Evolutionary conservation across 2,329 filamentous ascomycete species (phyloP), one percentile per base, ranked within the genome.

Genomic region (Phialocephala subalpina): DNA sequence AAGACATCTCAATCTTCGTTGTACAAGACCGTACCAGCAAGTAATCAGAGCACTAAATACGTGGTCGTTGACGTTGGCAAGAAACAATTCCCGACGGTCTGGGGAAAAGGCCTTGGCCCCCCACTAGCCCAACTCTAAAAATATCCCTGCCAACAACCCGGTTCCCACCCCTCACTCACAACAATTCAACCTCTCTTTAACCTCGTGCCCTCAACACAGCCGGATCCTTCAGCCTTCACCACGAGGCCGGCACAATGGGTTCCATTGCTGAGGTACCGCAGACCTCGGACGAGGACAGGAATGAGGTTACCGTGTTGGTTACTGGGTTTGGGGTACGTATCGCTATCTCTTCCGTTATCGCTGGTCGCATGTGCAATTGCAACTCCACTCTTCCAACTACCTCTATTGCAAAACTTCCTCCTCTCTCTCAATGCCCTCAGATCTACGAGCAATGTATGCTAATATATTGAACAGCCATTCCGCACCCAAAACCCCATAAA

Each of bases 401-500:
- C 18, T 45, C 42, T 2, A n/a, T n/a, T 20, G 7, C 6, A n/a
- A 45, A n/a, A n/a, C n/a, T n/a, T n/a, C n/a, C n/a, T n/a, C 29
- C 29, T 33, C 29, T 9, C 38, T 14, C 38, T 42, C 38, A 14
- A 4, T 12, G 5, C 3, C 38, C 14, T 42, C 38, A n/a, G 14
- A 16, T 42, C 38, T 42, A 12, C 3, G 38, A 42, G 12, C 5
- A n/a, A 6, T 42, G 18, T 42, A 16, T 42, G 38, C 12, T 16
- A 42, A n/a, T 16, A 42, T 4, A 52, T 18, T 36, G 29, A 45
- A 55, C 29, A 95, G 92, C 90, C 93, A 1, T 97, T 97, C 78
- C 89, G 90, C 72, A 83, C 80, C n/a, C 81, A 90, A 53, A 89
- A 90, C 74, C 87, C 89, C 33, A 81, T 90, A 66, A 97, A 97